Evolutionary conservation across 768 basidiomycete genomes (phyloP).

Genomic region (Mycena vitilis): DNA sequence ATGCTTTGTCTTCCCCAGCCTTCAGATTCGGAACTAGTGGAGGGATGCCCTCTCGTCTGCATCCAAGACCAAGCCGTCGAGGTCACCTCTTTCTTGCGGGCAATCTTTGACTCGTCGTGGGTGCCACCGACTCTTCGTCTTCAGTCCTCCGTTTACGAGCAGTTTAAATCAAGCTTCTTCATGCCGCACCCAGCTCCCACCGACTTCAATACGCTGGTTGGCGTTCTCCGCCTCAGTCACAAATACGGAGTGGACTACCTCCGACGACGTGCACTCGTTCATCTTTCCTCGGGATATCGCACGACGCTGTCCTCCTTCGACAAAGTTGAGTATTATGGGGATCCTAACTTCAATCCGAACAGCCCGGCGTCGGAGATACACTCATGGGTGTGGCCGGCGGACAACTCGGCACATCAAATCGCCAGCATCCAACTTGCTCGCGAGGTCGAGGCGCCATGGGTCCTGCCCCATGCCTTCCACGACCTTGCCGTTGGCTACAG

Average conservation of each 20-base stretch:
- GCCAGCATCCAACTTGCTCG: neutral
- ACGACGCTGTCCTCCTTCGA: too few relatives aligned
- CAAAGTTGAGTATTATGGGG: too few relatives aligned
- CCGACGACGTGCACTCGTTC: neutral
- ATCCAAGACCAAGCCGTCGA: slow-evolving; percentile 12
- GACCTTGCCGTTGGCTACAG: too few relatives aligned
- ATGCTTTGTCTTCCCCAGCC: slow-evolving; percentile 36
- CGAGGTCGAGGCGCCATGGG: too few relatives aligned
- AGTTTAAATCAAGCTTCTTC: neutral
- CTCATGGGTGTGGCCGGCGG: too few relatives aligned
- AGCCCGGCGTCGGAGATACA: too few relatives aligned
- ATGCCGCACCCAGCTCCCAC: slow-evolving; percentile 5
- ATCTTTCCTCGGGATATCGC: too few relatives aligned
- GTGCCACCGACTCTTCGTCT: too few relatives aligned
- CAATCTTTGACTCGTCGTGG: slow-evolving; percentile 11
- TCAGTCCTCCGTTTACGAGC: too few relatives aligned
- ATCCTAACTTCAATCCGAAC: too few relatives aligned
- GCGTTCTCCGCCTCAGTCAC: slow-evolving; percentile 11
- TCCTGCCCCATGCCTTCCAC: too few relatives aligned
- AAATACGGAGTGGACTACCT: slow-evolving; percentile 15
- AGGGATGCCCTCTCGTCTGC: slow-evolving; percentile 25
- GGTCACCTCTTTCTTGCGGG: slow-evolving; percentile 18
- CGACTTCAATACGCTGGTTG: neutral
- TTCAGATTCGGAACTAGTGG: slow-evolving; percentile 22
- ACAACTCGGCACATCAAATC: neutral